phyloP scores from a whole-genome alignment of 805 yeast genomes.

The Grigorovia yakushimaensis region DNA sequence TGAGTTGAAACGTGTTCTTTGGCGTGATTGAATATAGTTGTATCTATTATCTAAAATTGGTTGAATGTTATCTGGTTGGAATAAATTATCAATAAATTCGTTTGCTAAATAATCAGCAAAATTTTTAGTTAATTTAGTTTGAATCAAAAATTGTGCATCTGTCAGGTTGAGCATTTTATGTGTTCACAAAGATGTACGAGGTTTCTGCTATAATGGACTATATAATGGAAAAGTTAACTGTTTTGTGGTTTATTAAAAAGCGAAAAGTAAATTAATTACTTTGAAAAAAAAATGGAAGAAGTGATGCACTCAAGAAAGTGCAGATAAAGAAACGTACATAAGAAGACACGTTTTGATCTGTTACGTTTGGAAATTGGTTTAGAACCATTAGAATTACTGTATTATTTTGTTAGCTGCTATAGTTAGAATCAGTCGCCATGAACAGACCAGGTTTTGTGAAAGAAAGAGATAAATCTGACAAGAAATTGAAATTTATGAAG shows the following conservation, averaged over 20 bases:
- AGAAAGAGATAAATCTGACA: too few species aligned
- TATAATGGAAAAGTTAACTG: neutral
- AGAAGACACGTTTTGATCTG: too few species aligned
- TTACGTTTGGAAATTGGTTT: too few species aligned
- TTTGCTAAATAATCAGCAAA: conserved; percentile 2
- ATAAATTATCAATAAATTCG: conserved; percentile 2
- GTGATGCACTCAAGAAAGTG: too few species aligned
- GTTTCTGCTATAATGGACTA: too few species aligned
- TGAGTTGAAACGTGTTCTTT: conserved; percentile 16
- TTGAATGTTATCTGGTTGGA: conserved; percentile 2
- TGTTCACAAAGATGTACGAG: too few species aligned
- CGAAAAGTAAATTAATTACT: neutral
- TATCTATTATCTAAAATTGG: conserved; percentile 19
- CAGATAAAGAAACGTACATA: too few species aligned
- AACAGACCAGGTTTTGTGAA: too few species aligned
- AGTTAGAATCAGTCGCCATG: too few species aligned
- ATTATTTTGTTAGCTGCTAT: too few species aligned
- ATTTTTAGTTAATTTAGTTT: conserved; percentile 1
- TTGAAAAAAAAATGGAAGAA: neutral
- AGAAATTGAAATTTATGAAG: too few species aligned
- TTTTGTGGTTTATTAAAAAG: neutral
- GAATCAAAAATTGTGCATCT: neutral
- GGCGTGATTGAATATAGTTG: conserved; percentile 9
- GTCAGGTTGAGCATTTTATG: neutral
- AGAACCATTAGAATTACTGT: too few species aligned